Evolutionary conservation across 345 rosid species (phyloP), one percentile per base, ranked within the genome.

Genomic region (Luvunga scandens): DNA sequence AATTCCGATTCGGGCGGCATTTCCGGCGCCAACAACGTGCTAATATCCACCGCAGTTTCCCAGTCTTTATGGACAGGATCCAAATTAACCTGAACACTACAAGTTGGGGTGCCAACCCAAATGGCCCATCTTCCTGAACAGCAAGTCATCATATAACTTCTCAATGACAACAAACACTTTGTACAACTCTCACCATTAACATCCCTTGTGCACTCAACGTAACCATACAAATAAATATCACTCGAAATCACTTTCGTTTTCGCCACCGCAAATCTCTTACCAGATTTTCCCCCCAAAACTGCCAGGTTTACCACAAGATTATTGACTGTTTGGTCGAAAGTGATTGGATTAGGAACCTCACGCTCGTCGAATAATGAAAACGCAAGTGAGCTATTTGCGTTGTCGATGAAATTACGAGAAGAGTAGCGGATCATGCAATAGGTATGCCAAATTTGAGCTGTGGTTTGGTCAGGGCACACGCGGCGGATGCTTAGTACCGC

Each of bases 31-130:
- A 19, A 14, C 10, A 18, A 62, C 5, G n/a, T 25, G 4, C 22
- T 24, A 4, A 57, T 38, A 34, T 77, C 73, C 22, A 28, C 34
- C 2, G 68, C 79, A 13, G 66, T 60, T 69, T 56, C 56, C 79
- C 79, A 77, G 16, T 77, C 74, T 19, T 59, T 36, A 12, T 77
- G 67, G 27, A 68, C 68, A 9, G 79, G 67, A 30, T 77, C 79
- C 59, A 68, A 9, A 28, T 67, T 56, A 21, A 77, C 61, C 66
- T 68, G 73, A 18, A 77, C 39, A 19, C 59, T 69, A 28, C 74
- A 59, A 7, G 79, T 36, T 24, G 79, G 68, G 0, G 74, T 10
- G 7, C 10, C 57, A 19, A 77, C 67, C 79, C 79, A 68, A 56
- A 63, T 25, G 14, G 31, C 71, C 71, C 55, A 38, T 38, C 24